Conservation (phyloP, 2,329 filamentous ascomycete genomes). For the Periconia sp. region DNA sequence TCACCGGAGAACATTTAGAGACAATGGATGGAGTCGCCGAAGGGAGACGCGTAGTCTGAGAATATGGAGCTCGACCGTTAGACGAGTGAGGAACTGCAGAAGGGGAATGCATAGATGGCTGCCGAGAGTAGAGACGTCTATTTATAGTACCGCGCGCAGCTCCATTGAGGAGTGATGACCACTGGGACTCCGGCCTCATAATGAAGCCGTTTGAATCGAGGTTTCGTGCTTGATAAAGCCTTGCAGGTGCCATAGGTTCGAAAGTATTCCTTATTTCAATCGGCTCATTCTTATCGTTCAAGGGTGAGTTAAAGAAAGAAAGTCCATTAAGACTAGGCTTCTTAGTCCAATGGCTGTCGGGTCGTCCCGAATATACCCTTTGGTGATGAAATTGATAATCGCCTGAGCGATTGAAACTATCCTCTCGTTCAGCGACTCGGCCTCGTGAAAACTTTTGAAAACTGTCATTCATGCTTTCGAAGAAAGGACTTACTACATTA, state of each 20-base stretch:
- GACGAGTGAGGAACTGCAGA: slow-evolving; percentile 10
- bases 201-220: slow-evolving; percentile 21
- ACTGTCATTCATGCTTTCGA: slow-evolving; percentile 29
- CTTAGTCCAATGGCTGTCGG: slow-evolving; percentile 26
- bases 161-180: slow-evolving; percentile 10
- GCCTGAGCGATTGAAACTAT: slow-evolving; percentile 35
- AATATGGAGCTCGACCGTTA: slow-evolving; percentile 9
- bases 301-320: slow-evolving; percentile 42
- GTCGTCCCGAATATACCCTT: slow-evolving; percentile 13
- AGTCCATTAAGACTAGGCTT: slow-evolving; percentile 39
- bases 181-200: slow-evolving; percentile 11
- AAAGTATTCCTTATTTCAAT: slow-evolving; percentile 11
- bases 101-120: slow-evolving; percentile 7
- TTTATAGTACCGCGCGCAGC: slow-evolving; percentile 12
- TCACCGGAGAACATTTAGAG: slow-evolving; percentile 14
- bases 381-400: slow-evolving; percentile 28
- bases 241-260: slow-evolving; percentile 2
- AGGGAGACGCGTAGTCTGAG: slow-evolving; percentile 18
- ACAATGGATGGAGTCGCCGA: slow-evolving; percentile 24
- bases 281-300: slow-evolving; percentile 24
- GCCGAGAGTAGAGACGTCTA: slow-evolving; percentile 7
- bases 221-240: slow-evolving; percentile 14
- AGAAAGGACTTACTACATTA: slow-evolving; percentile 50
- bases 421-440: slow-evolving; percentile 31
- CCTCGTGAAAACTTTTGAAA: slow-evolving; percentile 15